phyloP scores from a whole-genome alignment of 768 basidiomycete genomes.

The Russula olivacea region DNA sequence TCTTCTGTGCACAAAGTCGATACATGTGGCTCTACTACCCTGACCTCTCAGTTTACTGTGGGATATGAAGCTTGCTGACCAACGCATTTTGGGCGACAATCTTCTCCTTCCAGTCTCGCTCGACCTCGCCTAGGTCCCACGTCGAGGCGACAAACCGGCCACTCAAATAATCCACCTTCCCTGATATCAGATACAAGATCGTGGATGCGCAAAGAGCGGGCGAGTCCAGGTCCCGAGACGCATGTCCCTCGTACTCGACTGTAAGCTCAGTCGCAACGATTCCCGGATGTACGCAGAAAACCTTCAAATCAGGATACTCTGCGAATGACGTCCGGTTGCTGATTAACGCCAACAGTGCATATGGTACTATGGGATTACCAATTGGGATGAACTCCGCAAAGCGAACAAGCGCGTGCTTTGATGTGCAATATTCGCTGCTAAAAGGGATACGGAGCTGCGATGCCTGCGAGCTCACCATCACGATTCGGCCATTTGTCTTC shows the following conservation, averaged over 20 bases:
- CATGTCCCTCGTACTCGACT: not conserved
- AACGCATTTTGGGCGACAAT: not conserved
- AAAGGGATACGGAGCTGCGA: not conserved
- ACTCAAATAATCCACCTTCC: slow-evolving; percentile 10
- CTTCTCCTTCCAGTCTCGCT: slow-evolving; percentile 15
- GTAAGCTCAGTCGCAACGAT: not conserved
- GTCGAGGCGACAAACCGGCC: slow-evolving; percentile 9
- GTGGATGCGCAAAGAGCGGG: not conserved
- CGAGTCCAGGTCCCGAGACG: not conserved
- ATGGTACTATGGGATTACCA: not conserved
- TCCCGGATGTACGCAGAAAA: not conserved
- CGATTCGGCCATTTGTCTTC: slow-evolving; percentile 6
- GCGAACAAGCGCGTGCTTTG: not conserved
- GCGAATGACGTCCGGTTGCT: not conserved
- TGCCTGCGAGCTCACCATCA: not conserved
- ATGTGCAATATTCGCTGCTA: not conserved
- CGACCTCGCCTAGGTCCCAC: slow-evolving; percentile 18
- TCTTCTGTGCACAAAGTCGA: not conserved
- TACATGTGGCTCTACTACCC: not conserved
- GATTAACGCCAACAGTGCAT: not conserved
- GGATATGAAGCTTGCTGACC: slow-evolving; percentile 12
- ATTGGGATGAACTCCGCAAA: slow-evolving; percentile 3
- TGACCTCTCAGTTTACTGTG: not conserved
- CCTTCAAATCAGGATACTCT: not conserved
- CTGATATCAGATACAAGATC: not conserved